Percentiles rank a stretch among this genome's conserved stretches.
phyloP scores from a whole-genome alignment of 2,329 filamentous ascomycete genomes.

The Periconia digitata region DNA sequence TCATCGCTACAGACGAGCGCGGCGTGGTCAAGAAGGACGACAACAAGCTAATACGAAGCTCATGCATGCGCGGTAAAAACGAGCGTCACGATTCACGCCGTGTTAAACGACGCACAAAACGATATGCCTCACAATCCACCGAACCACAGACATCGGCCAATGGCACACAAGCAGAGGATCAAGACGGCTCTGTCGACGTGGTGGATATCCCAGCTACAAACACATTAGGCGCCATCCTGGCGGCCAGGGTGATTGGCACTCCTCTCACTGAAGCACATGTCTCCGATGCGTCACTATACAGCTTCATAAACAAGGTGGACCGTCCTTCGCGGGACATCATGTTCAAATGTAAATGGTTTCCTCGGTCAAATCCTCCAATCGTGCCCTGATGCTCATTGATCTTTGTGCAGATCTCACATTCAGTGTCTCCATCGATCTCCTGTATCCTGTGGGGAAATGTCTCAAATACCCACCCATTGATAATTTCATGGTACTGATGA shows the following conservation, averaged over 20 bases:
- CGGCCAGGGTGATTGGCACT: too few relatives aligned
- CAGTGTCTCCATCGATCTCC: background rate
- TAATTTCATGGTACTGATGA: background rate
- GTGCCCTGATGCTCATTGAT: background rate
- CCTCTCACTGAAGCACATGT: background rate
- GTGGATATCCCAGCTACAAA: background rate
- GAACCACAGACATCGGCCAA: background rate
- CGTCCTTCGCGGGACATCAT: constrained; percentile 1
- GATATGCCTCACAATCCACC: background rate
- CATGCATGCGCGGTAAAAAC: constrained; percentile 17
- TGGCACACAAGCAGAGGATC: background rate
- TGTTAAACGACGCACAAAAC: constrained; percentile 1
- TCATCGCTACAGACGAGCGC: constrained; percentile 3
- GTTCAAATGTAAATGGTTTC: constrained; percentile 8
- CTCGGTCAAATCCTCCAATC: background rate
- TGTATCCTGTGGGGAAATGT: constrained; percentile 3
- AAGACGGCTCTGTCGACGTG: background rate
- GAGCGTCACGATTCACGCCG: constrained; percentile 7
- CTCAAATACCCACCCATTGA: background rate
- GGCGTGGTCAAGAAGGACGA: constrained; percentile 6
- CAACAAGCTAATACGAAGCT: constrained; percentile 9
- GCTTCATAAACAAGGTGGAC: background rate
- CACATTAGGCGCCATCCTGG: background rate
- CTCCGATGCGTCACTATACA: background rate
- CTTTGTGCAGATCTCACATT: background rate